A percentile compares a stretch with the other conserved stretches of the same genome.
phyloP scores from a whole-genome alignment of 116 monocot genomes.

The Cymodocea nodosa region DNA sequence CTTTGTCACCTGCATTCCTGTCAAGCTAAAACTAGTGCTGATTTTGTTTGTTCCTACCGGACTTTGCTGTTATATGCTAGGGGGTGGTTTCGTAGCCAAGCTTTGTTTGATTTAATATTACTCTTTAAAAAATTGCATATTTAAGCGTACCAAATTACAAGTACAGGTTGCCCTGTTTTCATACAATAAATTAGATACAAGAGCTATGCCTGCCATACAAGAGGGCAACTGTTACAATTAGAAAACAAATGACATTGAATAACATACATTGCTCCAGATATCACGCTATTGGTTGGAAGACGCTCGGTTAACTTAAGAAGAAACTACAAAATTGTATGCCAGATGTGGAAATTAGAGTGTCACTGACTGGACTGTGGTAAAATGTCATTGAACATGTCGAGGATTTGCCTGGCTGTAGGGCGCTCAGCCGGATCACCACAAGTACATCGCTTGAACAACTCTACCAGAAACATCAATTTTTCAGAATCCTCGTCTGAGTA shows the following conservation, averaged over 20 bases:
- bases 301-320: background rate
- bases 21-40: too few species aligned
- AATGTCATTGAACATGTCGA: conserved; percentile 15
- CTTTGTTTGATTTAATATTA: too few species aligned
- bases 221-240: background rate
- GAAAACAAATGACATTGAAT: conserved; percentile 1
- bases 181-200: conserved; percentile 4
- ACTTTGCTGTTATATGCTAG: too few species aligned
- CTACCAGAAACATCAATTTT: conserved; percentile 42
- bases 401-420: conserved; percentile 47
- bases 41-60: too few species aligned
- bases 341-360: background rate
- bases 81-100: too few species aligned
- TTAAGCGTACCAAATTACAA: background rate
- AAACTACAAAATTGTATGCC: conserved; percentile 3
- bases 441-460: conserved; percentile 58
- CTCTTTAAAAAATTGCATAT: too few species aligned
- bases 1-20: background rate
- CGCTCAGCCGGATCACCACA: conserved; percentile 44
- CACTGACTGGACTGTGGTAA: background rate
- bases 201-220: background rate
- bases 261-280: background rate
- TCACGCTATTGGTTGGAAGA: background rate
- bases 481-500: conserved; percentile 21
- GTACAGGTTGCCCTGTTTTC: background rate